Base-by-base conservation (phyloP, 192 early-diverging fungal genomes). In the Coemansia sp. region DNA sequence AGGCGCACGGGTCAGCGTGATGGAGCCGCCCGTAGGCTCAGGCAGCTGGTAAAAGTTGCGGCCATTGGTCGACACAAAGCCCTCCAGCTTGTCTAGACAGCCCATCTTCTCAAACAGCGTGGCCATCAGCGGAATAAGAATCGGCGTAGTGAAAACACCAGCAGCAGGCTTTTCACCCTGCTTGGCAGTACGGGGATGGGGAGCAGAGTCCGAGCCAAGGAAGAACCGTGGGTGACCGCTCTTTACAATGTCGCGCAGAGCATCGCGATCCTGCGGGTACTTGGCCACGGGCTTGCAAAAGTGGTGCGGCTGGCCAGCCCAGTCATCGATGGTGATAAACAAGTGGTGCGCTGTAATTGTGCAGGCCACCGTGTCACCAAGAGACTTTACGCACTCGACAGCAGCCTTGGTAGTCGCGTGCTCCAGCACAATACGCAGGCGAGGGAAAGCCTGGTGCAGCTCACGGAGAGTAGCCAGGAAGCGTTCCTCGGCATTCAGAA, bases 281-380 rank as follows among this genome's bases (percentile, higher is more conserved):
- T 98, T 98, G 24, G 96, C 96, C 18, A 98, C 96, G 24, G 96
- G 96, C 75, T 98, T 98, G 80, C 96, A 98, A 69, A 93, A 98
- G 68, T 94, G 83, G 58, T 98, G 96, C 48, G 85, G 86, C 56
- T 92, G 84, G 5, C 94, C 96, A 23, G 96, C 96, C 96, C 96
- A 98, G 70, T 98, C 94, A 60, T 98, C 96, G 0, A 95, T 87
- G 24, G 89, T 79, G 13, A 98, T 71, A 41, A 87, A 76, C 56
- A 98, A 66, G 63, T 98, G 94, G 72, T 98, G 96, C 4, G 95
- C 87, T 1, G 96, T 98, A 57, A 98, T 95, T 9, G 87, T 89
- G 66, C 93, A 95, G 0, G 82, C 96, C 9, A 98, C 92, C 10
- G 92, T 95, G 20, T 85, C 81, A 26, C 93, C 93, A 42, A 95